Conservation (phyloP, 139 green algal species). For the Picochlorum sp. region DNA sequence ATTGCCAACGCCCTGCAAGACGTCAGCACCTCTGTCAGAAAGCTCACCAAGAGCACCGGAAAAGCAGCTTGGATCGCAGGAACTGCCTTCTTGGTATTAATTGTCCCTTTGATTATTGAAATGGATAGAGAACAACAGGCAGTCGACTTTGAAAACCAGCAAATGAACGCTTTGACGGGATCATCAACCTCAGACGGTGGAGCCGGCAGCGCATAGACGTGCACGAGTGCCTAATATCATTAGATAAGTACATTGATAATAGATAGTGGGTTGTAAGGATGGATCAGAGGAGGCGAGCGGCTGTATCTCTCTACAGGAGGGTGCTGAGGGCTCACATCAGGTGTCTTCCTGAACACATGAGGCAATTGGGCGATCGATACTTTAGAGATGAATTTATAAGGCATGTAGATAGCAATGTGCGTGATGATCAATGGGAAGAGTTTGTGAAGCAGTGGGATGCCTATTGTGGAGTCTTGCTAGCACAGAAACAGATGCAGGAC, state of each 20-base stretch:
- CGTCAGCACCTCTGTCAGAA: no score
- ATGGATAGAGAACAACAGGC: conserved; percentile 79
- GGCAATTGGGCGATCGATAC: conserved; percentile 58
- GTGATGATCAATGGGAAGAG: conserved; percentile 49
- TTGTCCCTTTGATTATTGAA: conserved; percentile 93
- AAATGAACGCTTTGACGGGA: conserved; percentile 54
- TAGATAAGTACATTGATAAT: neutral
- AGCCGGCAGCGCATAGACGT: neutral
- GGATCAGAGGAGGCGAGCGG: neutral
- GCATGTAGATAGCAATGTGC: conserved; percentile 48
- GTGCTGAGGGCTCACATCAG: conserved; percentile 57
- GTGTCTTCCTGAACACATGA: conserved; percentile 55
- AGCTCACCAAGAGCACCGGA: conserved; percentile 28
- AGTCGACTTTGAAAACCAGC: conserved; percentile 52
- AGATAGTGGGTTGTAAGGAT: neutral
- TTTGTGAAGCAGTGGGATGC: conserved; percentile 60
- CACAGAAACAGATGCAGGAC: neutral
- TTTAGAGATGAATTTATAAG: conserved; percentile 50
- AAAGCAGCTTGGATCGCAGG: conserved; percentile 87
- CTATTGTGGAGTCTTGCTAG: conserved; percentile 46
- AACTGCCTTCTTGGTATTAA: conserved; percentile 78
- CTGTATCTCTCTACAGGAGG: conserved; percentile 40
- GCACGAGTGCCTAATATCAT: neutral
- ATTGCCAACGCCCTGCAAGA: no score
- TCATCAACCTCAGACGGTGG: neutral